A percentile compares a stretch with the other conserved stretches of the same genome.
Evolutionary conservation across 2,329 filamentous ascomycete species (phyloP).

Genomic region (Fusarium brachygibbosum): DNA sequence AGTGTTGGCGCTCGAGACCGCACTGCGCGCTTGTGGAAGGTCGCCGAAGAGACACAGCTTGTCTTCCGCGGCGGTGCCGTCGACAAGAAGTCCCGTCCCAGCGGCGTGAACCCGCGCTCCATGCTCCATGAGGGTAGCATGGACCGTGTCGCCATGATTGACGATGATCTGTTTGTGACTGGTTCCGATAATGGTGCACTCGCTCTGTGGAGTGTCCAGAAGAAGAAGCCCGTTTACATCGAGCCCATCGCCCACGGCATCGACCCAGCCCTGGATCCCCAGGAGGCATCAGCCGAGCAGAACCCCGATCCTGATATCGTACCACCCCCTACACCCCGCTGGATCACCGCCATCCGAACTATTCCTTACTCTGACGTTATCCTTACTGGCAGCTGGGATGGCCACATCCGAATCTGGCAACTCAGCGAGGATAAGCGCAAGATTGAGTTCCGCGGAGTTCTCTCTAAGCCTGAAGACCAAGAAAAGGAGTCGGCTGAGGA

Average conservation of each 20-base stretch:
- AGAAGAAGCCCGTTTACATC: conserved; percentile 93
- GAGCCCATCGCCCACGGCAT: conserved; percentile 86
- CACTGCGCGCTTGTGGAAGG: conserved; percentile 94
- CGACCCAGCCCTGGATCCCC: conserved; percentile 76
- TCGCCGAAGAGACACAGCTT: conserved; percentile 93
- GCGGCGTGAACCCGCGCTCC: conserved; percentile 62
- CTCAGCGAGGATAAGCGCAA: conserved; percentile 85
- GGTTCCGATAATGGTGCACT: conserved; percentile 92
- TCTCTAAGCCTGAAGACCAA: conserved; percentile 61
- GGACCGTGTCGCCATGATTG: conserved; percentile 91
- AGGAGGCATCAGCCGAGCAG: conserved; percentile 79
- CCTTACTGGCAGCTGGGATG: conserved; percentile 92
- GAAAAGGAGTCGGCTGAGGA: conserved; percentile 48
- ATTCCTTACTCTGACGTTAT: conserved; percentile 93
- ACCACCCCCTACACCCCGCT: conserved; percentile 78
- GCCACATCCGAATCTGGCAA: conserved; percentile 86
- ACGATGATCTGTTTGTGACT: conserved; percentile 89
- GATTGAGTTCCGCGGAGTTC: conserved; percentile 78
- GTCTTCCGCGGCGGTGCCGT: conserved; percentile 89
- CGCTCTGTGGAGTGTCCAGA: conserved; percentile 87
- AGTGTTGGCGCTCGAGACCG: conserved; percentile 92
- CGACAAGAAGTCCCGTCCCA: conserved; percentile 63
- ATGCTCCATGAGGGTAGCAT: conserved; percentile 84
- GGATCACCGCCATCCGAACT: conserved; percentile 89
- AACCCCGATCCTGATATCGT: conserved; percentile 72